These are phyloP conservation scores for Pleomassaria siparia DNA, from an alignment of 2,329 filamentous ascomycete species.

Conservation along the genomic window DNA sequence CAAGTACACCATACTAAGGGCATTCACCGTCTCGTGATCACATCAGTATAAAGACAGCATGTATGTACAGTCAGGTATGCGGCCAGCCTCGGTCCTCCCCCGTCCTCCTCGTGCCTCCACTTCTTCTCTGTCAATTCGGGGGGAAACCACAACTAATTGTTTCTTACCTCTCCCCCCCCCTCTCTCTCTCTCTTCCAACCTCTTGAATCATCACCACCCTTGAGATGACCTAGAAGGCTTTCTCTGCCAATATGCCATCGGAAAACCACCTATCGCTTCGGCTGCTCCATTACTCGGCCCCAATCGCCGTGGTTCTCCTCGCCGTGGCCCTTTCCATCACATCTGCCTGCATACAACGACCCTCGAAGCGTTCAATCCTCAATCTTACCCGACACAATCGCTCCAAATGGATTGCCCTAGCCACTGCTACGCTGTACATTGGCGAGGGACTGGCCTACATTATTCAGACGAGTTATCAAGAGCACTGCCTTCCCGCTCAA, in stretches of 20 bases:
- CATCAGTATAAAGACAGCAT: too few species aligned
- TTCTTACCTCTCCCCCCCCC: not conserved
- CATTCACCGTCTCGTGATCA: too few species aligned
- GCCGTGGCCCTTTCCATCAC: not conserved
- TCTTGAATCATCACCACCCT: not conserved
- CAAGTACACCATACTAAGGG: too few species aligned
- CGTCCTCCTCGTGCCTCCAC: too few species aligned
- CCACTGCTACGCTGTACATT: not conserved
- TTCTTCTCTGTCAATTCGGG: too few species aligned
- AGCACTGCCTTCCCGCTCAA: not conserved
- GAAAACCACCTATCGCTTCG: not conserved
- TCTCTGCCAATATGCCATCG: not conserved
- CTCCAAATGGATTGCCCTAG: conserved; percentile 5
- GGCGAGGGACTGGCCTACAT: not conserved
- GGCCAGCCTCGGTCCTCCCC: too few species aligned
- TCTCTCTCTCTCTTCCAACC: not conserved
- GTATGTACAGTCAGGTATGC: too few species aligned
- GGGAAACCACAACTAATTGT: too few species aligned
- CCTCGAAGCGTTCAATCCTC: conserved; percentile 2
- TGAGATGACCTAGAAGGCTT: not conserved
- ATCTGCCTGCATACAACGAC: conserved; percentile 3
- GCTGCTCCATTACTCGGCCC: not conserved
- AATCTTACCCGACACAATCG: not conserved
- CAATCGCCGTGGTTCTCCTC: not conserved
- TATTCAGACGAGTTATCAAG: not conserved